These are phyloP conservation scores for Lipomyces kockii DNA, from an alignment of 805 yeast species.

Conservation along the genomic window DNA sequence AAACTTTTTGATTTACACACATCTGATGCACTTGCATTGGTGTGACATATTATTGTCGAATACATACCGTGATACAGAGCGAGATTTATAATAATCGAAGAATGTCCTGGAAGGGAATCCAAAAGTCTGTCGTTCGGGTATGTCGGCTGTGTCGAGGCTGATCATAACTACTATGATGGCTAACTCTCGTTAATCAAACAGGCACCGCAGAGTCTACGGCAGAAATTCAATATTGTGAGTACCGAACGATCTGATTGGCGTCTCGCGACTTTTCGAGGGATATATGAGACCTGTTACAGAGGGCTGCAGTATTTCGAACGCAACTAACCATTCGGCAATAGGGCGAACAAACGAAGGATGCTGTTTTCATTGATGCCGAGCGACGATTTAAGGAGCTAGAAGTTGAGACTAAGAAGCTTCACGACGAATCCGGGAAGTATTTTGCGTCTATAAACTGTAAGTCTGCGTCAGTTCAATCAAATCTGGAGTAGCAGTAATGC, in stretches of 20 bases:
- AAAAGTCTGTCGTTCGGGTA: constrained; percentile 37
- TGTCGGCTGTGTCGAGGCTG: background rate
- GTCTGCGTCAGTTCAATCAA: background rate
- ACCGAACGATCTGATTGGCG: background rate
- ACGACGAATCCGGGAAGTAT: constrained; percentile 88
- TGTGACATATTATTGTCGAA: background rate
- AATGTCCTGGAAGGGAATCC: constrained; percentile 40
- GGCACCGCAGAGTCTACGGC: constrained; percentile 88
- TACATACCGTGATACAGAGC: background rate
- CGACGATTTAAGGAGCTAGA: constrained; percentile 94
- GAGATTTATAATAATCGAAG: background rate
- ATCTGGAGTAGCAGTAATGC: background rate
- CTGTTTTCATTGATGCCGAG: constrained; percentile 94
- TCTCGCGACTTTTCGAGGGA: background rate
- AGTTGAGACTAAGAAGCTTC: constrained; percentile 81
- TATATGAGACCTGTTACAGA: background rate
- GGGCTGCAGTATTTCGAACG: background rate
- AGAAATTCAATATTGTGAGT: constrained; percentile 80
- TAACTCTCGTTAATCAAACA: background rate
- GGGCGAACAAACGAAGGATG: constrained; percentile 63
- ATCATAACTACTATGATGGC: background rate
- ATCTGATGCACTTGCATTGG: background rate
- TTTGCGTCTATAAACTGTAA: constrained; percentile 83
- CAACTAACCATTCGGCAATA: constrained; percentile 5
- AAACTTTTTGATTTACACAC: background rate